Base-by-base conservation (phyloP, 768 basidiomycete genomes). In the Jaapia argillacea region DNA sequence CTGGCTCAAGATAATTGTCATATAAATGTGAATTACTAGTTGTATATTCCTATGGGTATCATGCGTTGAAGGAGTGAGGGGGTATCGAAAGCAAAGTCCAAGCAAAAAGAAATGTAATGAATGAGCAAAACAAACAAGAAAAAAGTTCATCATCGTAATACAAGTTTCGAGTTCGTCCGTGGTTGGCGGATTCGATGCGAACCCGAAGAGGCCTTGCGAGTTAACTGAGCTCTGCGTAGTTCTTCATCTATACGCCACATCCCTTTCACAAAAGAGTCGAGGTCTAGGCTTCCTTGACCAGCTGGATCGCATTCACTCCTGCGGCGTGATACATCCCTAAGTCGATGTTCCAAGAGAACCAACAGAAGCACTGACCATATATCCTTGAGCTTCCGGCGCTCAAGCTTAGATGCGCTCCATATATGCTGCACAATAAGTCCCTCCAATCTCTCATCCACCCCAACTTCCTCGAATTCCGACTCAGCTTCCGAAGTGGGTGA, bases 191-290 rank as follows among this genome's bases (percentile, higher is more conserved):
- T 33, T 10, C 28, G 16, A 33, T 16, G 28, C 10, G 28, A 16
- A 10, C 10, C 10, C 10, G 28, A 33, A 16, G 10, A 16, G 10
- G 28, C 16, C 10, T 16, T 16, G 10, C 28, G 28, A 10, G 16
- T 10, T 16, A 33, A 16, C 47, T 81, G 75, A 4, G 72, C 69
- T 37, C 75, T 71, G n/a, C 81, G 67, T 10, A 89, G 73, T 51
- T 87, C 85, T 58, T 86, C 84, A 60, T 90, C 86, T 23, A 90
- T 84, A 27, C 78, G 75, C 85, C 85, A 88, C 84, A 88, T 87
- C 41, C 85, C 87, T 49, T 70, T 73, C 31, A 78, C 72, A 50
- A 90, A 90, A 14, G 65, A 66, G 14, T 84, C 81, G 4, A 75
- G 64, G 49, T 77, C 73, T 7, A 90, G 65, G n/a, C 67, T 67